phyloP scores from a whole-genome alignment of 192 early-diverging fungal genomes.

The Coemansia sp. region DNA sequence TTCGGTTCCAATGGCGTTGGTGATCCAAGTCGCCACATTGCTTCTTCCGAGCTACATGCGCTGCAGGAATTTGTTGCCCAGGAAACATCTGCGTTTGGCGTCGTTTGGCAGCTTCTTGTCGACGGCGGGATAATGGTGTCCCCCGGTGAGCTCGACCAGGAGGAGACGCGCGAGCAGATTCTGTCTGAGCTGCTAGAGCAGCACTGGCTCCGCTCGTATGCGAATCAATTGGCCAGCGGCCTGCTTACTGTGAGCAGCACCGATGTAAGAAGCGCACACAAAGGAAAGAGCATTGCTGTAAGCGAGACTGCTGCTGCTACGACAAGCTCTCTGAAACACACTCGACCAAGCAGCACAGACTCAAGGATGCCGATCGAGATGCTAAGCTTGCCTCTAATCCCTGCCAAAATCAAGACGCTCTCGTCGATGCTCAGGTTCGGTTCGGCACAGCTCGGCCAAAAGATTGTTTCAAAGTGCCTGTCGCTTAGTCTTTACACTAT shows the following conservation, averaged over 20 bases:
- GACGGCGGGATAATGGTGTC: constrained; percentile 50
- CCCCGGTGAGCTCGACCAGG: constrained; percentile 46
- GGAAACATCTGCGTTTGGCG: constrained; percentile 23
- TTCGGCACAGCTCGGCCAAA: constrained; percentile 17
- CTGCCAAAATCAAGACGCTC: constrained; percentile 24
- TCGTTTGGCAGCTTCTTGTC: constrained; percentile 43
- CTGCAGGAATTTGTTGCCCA: constrained; percentile 15
- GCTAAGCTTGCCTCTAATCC: constrained; percentile 21
- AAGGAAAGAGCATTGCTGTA: constrained; percentile 13
- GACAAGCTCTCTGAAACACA: not conserved
- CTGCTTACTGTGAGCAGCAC: not conserved
- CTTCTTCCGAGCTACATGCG: constrained; percentile 11
- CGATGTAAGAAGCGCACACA: not conserved
- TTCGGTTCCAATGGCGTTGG: not conserved
- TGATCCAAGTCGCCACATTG: not conserved
- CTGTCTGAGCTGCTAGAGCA: constrained; percentile 36
- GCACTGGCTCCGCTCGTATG: constrained; percentile 32
- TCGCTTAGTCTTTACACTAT: constrained; percentile 10
- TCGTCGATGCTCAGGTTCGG: constrained; percentile 36
- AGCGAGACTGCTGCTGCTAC: not conserved
- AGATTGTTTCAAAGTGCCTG: constrained; percentile 18
- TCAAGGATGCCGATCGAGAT: constrained; percentile 2
- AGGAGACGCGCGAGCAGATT: constrained; percentile 23
- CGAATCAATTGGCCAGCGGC: not conserved
- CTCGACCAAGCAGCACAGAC: not conserved